Percentiles rank a stretch among this genome's conserved stretches.
Evolutionary conservation across 2,329 filamentous ascomycete genomes (phyloP).

Genomic region (Pseudogymnoascus sp.): DNA sequence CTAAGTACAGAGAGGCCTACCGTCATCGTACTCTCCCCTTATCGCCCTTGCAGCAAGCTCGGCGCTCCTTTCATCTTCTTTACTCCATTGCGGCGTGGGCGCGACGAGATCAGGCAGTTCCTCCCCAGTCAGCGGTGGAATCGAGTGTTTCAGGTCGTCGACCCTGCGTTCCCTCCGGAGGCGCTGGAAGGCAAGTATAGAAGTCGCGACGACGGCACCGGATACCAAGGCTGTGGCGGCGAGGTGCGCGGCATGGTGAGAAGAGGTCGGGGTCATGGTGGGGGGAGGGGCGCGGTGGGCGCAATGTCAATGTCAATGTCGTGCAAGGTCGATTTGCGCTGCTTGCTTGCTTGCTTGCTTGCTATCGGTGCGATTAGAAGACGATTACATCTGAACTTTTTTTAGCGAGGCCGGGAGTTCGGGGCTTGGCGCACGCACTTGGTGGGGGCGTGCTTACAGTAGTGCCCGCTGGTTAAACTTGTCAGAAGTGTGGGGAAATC

Average conservation of each 20-base stretch:
- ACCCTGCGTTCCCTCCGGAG: slow-evolving; percentile 50
- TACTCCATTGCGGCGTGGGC: slow-evolving; percentile 43
- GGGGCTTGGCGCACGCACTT: neutral
- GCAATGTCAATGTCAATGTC: neutral
- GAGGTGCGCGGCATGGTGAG: slow-evolving; percentile 44
- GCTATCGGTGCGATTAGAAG: slow-evolving; percentile 1
- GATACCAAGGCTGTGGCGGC: slow-evolving; percentile 64
- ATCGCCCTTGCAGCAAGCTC: slow-evolving; percentile 55
- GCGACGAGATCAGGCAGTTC: slow-evolving; percentile 30
- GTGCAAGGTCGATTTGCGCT: neutral
- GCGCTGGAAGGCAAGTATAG: slow-evolving; percentile 56
- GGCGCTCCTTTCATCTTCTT: slow-evolving; percentile 56
- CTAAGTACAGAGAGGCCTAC: slow-evolving; percentile 17
- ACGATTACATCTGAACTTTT: neutral
- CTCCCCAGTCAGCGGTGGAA: slow-evolving; percentile 38
- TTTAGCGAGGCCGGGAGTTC: neutral
- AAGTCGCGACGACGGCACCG: slow-evolving; percentile 53
- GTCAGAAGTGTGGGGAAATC: neutral
- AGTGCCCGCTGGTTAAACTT: neutral
- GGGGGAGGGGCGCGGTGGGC: neutral
- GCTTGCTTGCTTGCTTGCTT: neutral
- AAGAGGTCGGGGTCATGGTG: neutral
- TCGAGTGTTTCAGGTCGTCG: slow-evolving; percentile 53
- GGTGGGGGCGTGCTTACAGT: neutral
- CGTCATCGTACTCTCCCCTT: slow-evolving; percentile 57